A percentile compares a stretch with the other conserved stretches of the same genome.
Evolutionary conservation across 164 flowering plant genomes (phyloP).

Genomic region (Vitis cinerea): DNA sequence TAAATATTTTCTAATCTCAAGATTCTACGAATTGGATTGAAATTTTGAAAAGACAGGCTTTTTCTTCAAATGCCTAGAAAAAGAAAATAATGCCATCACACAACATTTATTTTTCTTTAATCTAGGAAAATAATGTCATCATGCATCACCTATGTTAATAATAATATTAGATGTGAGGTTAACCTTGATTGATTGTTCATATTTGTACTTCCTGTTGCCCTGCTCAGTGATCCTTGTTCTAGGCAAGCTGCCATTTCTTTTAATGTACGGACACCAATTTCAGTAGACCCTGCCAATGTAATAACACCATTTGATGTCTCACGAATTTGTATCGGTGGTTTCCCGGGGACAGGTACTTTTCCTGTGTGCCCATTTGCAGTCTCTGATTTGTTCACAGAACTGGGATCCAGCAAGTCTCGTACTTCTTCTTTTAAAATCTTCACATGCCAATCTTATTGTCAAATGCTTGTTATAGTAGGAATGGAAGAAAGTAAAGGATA

Average conservation of each 20-base stretch:
- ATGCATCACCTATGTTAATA: too few relatives aligned
- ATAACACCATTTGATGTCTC: constrained; percentile 95
- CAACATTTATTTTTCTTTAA: too few relatives aligned
- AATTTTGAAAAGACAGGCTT: not conserved
- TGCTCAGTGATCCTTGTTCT: constrained; percentile 90
- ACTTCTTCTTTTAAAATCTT: constrained; percentile 99
- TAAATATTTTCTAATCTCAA: not conserved
- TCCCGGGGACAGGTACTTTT: constrained; percentile 72
- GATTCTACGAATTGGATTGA: not conserved
- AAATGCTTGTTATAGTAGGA: not conserved
- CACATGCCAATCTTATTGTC: constrained; percentile 20
- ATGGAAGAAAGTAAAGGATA: constrained; percentile 2
- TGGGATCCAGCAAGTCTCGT: constrained; percentile 81
- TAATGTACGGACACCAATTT: constrained; percentile 69
- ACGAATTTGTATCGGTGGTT: constrained; percentile 95
- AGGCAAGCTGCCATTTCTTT: constrained; percentile 95
- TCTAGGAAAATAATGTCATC: too few relatives aligned
- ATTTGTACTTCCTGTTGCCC: constrained; percentile 99
- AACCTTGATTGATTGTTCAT: constrained; percentile 99
- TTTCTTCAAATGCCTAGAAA: not conserved
- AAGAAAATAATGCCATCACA: too few relatives aligned
- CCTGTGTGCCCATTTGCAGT: constrained; percentile 57
- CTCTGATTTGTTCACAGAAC: constrained; percentile 59
- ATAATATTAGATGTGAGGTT: not conserved
- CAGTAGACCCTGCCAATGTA: constrained; percentile 94